Evolutionary conservation across 1,284 basidiomycete genomes (phyloP), one percentile per base, ranked within the genome.

Genomic region (Austroboletus niveus): DNA sequence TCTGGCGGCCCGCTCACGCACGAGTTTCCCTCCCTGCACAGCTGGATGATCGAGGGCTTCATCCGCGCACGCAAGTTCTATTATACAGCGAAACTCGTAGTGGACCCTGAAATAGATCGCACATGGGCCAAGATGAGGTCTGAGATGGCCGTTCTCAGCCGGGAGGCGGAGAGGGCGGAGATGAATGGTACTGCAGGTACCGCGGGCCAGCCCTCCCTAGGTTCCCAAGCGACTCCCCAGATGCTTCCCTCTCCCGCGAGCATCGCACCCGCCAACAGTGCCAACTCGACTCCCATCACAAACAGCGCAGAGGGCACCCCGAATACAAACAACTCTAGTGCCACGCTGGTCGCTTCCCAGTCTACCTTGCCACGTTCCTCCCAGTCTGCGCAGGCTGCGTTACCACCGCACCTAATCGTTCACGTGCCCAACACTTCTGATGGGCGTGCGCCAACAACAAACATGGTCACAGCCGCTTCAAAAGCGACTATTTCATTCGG

Each of bases 181-280:
- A 72, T 64, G 69, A 70, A 62, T 56, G 68, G 58, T 54, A 59
- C 58, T 53, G 62, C 68, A 42, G 64, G 69, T 35, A 68, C 69
- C 58, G 65, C 69, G 46, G 63, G 65, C 57, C 63, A 72, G 59
- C 63, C 72, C 43, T 60, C 71, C 49, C 62, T 72, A 38, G 75
- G 74, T 58, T 70, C 75, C 8, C 72, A 78, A 55, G 63, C 70
- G 4, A 80, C 82, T 0, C 84, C 84, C 34, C 78, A 79, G 30
- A 86, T 87, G 84, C 79, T 89, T 42, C 87, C 87, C 17, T 89
- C 87, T 35, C 87, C 87, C 4, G 85, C 81, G 8, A 84, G 82
- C 60, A 82, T 83, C 52, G 79, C 76, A 10, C 74, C 80, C 20
- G 71, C 77, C 5, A 81, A 76, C 58, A 89, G 87, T 58, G 81